Conservation (phyloP, 345 rosid genomes). For the Passiflora organensis region DNA sequence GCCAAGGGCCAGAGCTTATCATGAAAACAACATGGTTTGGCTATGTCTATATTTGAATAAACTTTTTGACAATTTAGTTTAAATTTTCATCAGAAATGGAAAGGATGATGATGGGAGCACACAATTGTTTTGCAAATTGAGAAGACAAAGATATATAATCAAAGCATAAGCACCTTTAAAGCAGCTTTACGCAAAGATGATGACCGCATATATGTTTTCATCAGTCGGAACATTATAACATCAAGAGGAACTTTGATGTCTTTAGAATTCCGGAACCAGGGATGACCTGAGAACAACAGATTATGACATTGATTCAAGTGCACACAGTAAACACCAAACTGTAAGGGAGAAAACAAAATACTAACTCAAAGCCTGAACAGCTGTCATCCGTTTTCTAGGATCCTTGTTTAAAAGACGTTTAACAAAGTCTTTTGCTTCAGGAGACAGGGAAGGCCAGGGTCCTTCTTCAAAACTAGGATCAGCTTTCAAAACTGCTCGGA, state of each 20-base stretch:
- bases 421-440: constrained; percentile 85
- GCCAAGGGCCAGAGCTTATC: not conserved
- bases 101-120: no score
- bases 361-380: constrained; percentile 92
- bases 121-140: no score
- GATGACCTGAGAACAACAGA: constrained; percentile 60
- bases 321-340: constrained; percentile 16
- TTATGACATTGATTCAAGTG: not conserved
- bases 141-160: constrained; percentile 11
- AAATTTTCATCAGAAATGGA: no score
- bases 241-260: constrained; percentile 67
- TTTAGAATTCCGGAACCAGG: constrained; percentile 61
- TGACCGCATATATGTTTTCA: constrained; percentile 74
- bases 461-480: constrained; percentile 82
- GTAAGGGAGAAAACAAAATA: constrained; percentile 20
- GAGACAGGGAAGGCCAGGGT: constrained; percentile 88
- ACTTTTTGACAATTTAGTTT: no score
- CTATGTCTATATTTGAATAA: not conserved
- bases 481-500: constrained; percentile 81
- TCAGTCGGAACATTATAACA: constrained; percentile 59
- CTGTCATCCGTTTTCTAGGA: constrained; percentile 84
- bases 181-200: constrained; percentile 91
- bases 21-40: not conserved
- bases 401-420: constrained; percentile 74
- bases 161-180: constrained; percentile 49